Evolutionary conservation across 441 rosid species (phyloP).

Genomic region (Populus hybrid): DNA sequence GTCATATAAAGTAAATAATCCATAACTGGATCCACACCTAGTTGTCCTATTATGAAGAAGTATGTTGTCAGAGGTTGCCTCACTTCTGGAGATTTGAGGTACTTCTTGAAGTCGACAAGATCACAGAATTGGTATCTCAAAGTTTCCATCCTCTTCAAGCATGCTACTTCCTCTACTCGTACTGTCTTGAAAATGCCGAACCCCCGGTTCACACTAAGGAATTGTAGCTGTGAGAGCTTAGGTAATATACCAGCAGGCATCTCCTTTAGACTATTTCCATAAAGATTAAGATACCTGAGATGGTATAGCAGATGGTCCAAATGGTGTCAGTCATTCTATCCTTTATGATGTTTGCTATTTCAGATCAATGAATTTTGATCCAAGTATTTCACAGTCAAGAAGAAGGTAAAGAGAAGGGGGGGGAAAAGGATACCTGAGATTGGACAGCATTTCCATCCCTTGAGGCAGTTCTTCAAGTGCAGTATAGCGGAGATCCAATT

Average conservation of each 20-base stretch:
- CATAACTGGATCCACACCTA: not conserved
- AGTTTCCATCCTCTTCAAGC: not conserved
- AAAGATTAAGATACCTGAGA: not conserved
- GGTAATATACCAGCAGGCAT: not conserved
- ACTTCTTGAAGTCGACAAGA: not conserved
- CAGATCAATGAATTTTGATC: not conserved
- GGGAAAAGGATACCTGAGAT: not conserved
- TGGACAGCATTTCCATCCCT: not conserved
- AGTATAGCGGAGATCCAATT: not conserved
- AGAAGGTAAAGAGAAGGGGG: no score
- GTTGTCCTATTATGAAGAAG: not conserved
- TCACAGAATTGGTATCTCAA: not conserved
- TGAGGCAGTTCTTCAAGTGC: not conserved
- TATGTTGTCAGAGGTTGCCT: not conserved
- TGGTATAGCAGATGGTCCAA: not conserved
- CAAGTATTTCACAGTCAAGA: not conserved
- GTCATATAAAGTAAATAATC: not conserved
- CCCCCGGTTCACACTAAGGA: not conserved
- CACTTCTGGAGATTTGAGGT: not conserved
- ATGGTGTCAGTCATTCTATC: not conserved
- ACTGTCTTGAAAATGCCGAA: not conserved
- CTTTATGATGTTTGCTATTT: not conserved
- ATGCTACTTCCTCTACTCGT: not conserved
- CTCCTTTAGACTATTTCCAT: not conserved
- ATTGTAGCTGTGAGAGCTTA: not conserved